Evolutionary conservation across 148 eudicot genomes (phyloP).

Genomic region (Cornus controversa): DNA sequence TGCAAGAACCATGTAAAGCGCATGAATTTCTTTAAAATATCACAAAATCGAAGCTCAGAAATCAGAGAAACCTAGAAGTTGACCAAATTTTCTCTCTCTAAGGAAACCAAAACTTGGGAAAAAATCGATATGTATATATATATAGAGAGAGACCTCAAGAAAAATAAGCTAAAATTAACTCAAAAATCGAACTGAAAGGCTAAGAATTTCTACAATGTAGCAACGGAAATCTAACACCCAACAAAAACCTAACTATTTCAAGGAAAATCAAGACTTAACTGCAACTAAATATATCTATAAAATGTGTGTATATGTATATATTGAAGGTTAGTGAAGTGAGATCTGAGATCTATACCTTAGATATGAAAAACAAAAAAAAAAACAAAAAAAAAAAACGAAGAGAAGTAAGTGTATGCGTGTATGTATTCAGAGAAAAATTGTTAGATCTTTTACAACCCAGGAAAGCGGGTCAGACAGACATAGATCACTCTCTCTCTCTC

Average conservation of each 20-base stretch:
- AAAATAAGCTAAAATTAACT: too few species aligned
- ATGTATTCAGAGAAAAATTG: not conserved
- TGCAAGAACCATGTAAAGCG: constrained; percentile 11
- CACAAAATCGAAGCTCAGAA: constrained; percentile 7
- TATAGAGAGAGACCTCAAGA: not conserved
- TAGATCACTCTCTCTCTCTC: not conserved
- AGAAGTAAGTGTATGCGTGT: not conserved
- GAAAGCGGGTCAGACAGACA: constrained; percentile 21
- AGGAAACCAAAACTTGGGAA: not conserved
- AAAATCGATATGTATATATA: too few species aligned
- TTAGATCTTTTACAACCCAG: constrained; percentile 9
- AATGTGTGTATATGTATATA: not conserved
- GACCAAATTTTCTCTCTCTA: not conserved
- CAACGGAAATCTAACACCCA: not conserved
- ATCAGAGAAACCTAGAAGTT: not conserved
- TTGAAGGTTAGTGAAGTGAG: not conserved
- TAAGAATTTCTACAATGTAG: not conserved
- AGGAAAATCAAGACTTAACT: not conserved
- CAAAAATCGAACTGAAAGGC: not conserved
- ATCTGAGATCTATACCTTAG: not conserved
- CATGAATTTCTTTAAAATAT: not conserved
- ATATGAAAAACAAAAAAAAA: not conserved
- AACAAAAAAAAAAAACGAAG: not conserved
- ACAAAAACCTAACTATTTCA: not conserved
- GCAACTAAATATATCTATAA: not conserved